These are phyloP conservation scores for Tausonia pullulans DNA, from an alignment of 1,284 basidiomycete species.

Conservation along the genomic window DNA sequence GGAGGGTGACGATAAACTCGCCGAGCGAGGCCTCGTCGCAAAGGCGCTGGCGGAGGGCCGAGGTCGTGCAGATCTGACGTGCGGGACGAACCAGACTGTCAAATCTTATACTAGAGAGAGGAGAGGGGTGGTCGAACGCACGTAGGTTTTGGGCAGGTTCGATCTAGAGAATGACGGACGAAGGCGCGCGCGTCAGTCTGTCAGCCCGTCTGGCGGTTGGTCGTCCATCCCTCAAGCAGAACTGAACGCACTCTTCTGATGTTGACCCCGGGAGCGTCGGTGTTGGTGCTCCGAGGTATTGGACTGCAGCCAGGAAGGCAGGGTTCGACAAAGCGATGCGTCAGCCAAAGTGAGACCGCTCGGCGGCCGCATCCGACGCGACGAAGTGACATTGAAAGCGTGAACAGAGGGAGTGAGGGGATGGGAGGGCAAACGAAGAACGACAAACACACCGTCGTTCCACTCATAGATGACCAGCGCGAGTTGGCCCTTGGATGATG, in stretches of 20 bases:
- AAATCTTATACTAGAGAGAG: background rate
- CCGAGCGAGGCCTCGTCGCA: conserved; percentile 63
- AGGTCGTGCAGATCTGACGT: conserved; percentile 42
- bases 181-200: too few species aligned
- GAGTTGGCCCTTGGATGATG: conserved; percentile 67
- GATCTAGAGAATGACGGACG: too few species aligned
- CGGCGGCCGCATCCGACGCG: background rate
- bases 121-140: conserved; percentile 43
- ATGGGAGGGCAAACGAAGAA: background rate
- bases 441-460: conserved; percentile 55
- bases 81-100: background rate
- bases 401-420: conserved; percentile 15
- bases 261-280: background rate
- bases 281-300: background rate
- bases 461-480: conserved; percentile 95
- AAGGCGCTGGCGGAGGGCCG: conserved; percentile 54
- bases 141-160: conserved; percentile 54
- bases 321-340: background rate
- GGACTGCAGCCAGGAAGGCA: background rate
- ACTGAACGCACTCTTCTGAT: background rate
- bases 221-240: background rate
- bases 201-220: too few species aligned
- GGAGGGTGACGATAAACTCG: conserved; percentile 69
- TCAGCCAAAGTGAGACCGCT: background rate
- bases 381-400: background rate